Evolutionary conservation across 2,329 filamentous ascomycete genomes (phyloP), one percentile per base, ranked within the genome.

Genomic region (Zymoseptoria passerinii): DNA sequence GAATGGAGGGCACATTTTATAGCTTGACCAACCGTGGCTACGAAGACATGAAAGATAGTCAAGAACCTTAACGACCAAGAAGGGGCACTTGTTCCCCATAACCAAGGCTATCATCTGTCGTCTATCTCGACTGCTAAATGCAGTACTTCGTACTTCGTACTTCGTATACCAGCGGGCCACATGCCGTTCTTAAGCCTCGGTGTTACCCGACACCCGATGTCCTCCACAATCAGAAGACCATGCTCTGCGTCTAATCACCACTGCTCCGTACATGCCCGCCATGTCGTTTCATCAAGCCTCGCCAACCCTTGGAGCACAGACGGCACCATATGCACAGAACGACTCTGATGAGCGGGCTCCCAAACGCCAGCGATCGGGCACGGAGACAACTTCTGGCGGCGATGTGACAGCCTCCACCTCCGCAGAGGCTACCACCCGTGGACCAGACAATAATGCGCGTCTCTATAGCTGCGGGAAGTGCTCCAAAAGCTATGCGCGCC

Each of bases 391-490:
- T 19, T 19, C 54, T 44, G 29, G 52, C 52, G 60, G 53, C 53
- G 58, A 60, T 48, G 52, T 44, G 53, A 50, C 60, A 20, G 29
- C 53, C 28, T 48, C 52, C 50, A 53, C 53, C 28, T 48, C 57
- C 29, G 56, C 40, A 35, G 60, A 49, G 13, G 40, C 54, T 16
- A 55, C 57, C 4, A 53, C 52, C 55, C 57, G 51, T 29, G 56
- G 54, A 7, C 53, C 56, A 23, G 60, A 56, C 18, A 58, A 61
- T 50, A 62, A 58, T 28, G 54, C 65, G 53, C 61, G 70, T 48
- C 66, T 74, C 18, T 81, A 79, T 64, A 77, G 78, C 65, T 82
- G 80, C 64, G 77, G 77, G 60, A 77, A 77, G 55, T 82, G 80
- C 67, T 75, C 76, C 59, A 79, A 77, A 53, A 77, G 73, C 55